Conservation (phyloP, 2,329 filamentous ascomycete genomes). For the Trichoderma cornu-damae region DNA sequence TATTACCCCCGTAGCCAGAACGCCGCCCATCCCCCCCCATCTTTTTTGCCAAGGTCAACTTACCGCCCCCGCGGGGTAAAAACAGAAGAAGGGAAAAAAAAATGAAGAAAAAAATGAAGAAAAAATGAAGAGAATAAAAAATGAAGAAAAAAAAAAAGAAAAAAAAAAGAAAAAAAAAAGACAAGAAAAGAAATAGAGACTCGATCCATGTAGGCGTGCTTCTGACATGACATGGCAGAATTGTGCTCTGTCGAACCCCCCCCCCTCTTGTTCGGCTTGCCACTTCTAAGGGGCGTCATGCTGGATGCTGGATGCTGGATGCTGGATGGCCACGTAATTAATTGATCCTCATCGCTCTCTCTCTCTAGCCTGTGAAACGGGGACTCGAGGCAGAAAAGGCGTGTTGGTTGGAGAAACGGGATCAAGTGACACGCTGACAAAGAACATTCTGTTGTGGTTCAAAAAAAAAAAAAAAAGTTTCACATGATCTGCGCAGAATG, state of each 20-base stretch:
- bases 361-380: neutral
- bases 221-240: neutral
- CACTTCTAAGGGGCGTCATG: neutral
- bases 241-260: neutral
- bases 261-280: neutral
- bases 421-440: conserved; percentile 13
- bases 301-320: conserved; percentile 8
- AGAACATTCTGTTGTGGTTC: neutral
- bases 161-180: no score
- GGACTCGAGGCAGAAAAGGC: neutral
- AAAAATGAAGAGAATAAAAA: no score
- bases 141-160: no score
- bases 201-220: neutral
- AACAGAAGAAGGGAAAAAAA: no score
- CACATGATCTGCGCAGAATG: conserved; percentile 5
- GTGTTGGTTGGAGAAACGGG: neutral
- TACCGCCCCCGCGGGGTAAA: conserved; percentile 12
- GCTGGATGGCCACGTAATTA: no score
- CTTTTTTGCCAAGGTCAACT: neutral
- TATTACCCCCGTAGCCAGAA: neutral
- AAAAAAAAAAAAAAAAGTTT: neutral
- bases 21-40: neutral
- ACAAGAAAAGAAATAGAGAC: no score
- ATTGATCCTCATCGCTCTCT: neutral
- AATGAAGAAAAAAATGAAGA: no score